Evolutionary conservation across 1,139 yeast genomes (phyloP).

Genomic region (Lodderomyces parapsilosis): DNA sequence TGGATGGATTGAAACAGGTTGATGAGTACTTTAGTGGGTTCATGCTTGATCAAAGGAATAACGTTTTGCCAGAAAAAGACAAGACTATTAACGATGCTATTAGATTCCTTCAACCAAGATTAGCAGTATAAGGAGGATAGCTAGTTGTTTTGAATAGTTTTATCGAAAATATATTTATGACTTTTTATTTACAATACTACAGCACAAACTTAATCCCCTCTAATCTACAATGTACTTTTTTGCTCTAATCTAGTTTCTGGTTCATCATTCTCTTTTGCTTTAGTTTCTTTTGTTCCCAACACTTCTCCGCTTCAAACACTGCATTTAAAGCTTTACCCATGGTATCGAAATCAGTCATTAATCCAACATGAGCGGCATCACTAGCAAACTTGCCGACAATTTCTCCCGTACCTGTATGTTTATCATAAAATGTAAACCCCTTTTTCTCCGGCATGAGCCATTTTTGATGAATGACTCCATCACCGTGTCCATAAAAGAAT

Average conservation of each 20-base stretch:
- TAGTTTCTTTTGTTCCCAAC: conserved; percentile 24
- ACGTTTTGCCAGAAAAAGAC: conserved; percentile 10
- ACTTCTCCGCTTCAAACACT: conserved; percentile 52
- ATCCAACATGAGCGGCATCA: conserved; percentile 72
- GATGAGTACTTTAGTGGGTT: conserved; percentile 21
- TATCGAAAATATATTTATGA: not conserved
- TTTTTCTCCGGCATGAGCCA: conserved; percentile 76
- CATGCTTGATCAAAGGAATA: conserved; percentile 20
- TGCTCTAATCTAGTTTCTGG: not conserved
- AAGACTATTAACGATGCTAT: conserved; percentile 9
- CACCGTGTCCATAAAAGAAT: conserved; percentile 86
- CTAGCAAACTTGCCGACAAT: conserved; percentile 69
- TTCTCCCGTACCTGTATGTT: conserved; percentile 36
- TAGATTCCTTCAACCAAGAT: conserved; percentile 13
- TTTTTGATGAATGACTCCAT: conserved; percentile 84
- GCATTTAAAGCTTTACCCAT: conserved; percentile 71
- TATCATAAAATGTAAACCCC: conserved; percentile 53
- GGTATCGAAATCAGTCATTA: conserved; percentile 70
- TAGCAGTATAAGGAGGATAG: conserved; percentile 12
- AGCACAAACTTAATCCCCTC: no score
- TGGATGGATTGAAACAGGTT: conserved; percentile 20
- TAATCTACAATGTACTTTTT: no score
- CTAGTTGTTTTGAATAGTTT: not conserved
- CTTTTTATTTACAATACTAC: conserved; percentile 2
- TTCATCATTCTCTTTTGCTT: conserved; percentile 1